Base-by-base conservation (phyloP, 192 early-diverging fungal species). In the Entomortierella beljakovae region DNA sequence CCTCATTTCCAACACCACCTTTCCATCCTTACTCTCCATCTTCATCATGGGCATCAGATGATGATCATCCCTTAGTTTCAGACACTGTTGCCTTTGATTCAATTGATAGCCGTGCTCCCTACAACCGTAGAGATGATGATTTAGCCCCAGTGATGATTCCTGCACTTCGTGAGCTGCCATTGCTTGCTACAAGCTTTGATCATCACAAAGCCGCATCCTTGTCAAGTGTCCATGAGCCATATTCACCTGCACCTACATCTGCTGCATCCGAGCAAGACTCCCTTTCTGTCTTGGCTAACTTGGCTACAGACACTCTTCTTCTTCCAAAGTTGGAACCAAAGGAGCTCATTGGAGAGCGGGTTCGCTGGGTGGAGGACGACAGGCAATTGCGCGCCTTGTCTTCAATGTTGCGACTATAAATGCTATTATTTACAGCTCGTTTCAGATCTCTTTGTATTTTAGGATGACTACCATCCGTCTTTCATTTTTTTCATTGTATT, bases 281-380 rank as follows among this genome's bases (percentile, higher is more conserved):
- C 20, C 49, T 79, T 46, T 79, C 67, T 28, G 75, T 79, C 37
- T 37, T 79, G 57, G 75, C 75, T 38, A 79, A 79, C 23, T 43
- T 79, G 52, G 75, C 75, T 16, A 60, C 67, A 25, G 75, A 79
- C 33, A 63, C 75, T 6, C 25, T 79, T 37, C 46, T 79, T n/a
- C 29, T 79, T 42, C 75, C 75, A 16, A 79, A 70, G 43, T 13
- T 70, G n/a, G 75, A 79, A 28, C 75, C 75, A 20, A 69, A 64
- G 32, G 75, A 79, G 66, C 26, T 79, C 46, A 59, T 54, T 4
- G 37, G 67, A 15, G 75, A 79, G n/a, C 18, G 75, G n/a, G 66
- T 54, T 25, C 75, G 75, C 23, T 79, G 75, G 75, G 75, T 79
- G 5, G 75, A 79, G 50, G 75, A 79, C 53, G 75, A 79, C 35